Percentiles rank a stretch among this genome's conserved stretches.
These are phyloP conservation scores for Suillus variegatus DNA, from an alignment of 768 basidiomycete species.

Conservation along the genomic window DNA sequence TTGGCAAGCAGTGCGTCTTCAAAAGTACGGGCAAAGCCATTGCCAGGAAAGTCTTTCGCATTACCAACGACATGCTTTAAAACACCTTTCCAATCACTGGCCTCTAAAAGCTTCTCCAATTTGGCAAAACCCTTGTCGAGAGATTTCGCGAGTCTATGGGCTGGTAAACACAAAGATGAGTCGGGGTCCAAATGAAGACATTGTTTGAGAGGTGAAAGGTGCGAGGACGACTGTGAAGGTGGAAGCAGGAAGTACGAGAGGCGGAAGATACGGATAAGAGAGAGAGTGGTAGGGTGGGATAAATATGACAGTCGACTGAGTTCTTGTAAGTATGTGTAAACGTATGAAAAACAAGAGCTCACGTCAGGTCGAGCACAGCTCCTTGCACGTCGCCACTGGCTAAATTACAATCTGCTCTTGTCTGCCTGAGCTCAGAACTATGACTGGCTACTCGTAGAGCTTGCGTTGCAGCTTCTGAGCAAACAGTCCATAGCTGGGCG, in stretches of 20 bases:
- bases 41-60: constrained; percentile 37
- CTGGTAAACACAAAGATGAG: constrained; percentile 74
- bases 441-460: constrained; percentile 76
- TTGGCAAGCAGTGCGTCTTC: constrained; percentile 65
- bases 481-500: constrained; percentile 76
- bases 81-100: constrained; percentile 68
- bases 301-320: constrained; percentile 77
- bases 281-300: constrained; percentile 60
- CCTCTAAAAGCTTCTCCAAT: constrained; percentile 62
- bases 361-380: constrained; percentile 84
- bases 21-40: constrained; percentile 60
- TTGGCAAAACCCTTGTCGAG: constrained; percentile 75
- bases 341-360: constrained; percentile 27
- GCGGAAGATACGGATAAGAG: constrained; percentile 73
- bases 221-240: constrained; percentile 49
- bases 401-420: constrained; percentile 77
- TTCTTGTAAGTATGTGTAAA: constrained; percentile 3
- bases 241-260: constrained; percentile 82
- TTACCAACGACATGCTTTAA: constrained; percentile 59
- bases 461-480: constrained; percentile 72
- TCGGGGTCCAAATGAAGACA: constrained; percentile 96
- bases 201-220: constrained; percentile 80
- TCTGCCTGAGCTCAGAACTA: constrained; percentile 62
- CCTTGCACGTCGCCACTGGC: constrained; percentile 82
- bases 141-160: constrained; percentile 75